A percentile compares a stretch with the other conserved stretches of the same genome.
These are phyloP conservation scores for Aureobasidium melanogenum DNA, from an alignment of 2,329 filamentous ascomycete species.

Conservation along the genomic window DNA sequence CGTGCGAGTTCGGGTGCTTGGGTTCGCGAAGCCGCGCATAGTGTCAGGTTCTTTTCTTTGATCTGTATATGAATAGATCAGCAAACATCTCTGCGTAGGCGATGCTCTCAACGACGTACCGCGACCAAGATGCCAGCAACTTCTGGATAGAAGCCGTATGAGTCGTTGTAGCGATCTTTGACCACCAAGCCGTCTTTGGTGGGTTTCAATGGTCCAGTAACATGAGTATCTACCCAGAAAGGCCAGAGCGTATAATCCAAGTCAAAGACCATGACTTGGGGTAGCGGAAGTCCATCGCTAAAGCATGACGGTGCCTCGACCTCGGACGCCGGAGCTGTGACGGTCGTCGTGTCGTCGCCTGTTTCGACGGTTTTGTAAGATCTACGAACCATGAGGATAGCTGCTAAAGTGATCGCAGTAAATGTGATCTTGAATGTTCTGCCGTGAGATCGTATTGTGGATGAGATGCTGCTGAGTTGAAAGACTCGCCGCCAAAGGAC, in stretches of 20 bases:
- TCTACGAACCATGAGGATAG: neutral
- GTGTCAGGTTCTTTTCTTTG: conserved; percentile 41
- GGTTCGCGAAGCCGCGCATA: conserved; percentile 76
- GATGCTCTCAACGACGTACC: conserved; percentile 15
- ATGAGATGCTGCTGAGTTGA: neutral
- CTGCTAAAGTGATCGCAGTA: neutral
- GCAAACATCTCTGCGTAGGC: conserved; percentile 19
- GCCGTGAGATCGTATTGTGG: neutral
- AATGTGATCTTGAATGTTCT: neutral
- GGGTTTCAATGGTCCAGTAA: conserved; percentile 60
- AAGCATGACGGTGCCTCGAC: conserved; percentile 45
- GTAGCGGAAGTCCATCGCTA: conserved; percentile 61
- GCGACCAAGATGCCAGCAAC: conserved; percentile 33
- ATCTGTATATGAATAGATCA: conserved; percentile 36
- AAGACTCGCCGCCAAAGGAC: neutral
- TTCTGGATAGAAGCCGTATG: conserved; percentile 39
- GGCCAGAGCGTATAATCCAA: conserved; percentile 99
- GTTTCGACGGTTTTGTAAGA: neutral
- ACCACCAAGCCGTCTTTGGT: conserved; percentile 36
- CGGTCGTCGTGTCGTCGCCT: conserved; percentile 13
- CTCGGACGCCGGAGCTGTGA: conserved; percentile 27
- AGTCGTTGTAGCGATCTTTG: conserved; percentile 42
- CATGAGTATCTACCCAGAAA: conserved; percentile 95
- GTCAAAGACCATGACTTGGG: conserved; percentile 82
- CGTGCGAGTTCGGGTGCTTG: conserved; percentile 68